Conservation (phyloP, 768 basidiomycete genomes). For the Coprinopsis cinerea region DNA sequence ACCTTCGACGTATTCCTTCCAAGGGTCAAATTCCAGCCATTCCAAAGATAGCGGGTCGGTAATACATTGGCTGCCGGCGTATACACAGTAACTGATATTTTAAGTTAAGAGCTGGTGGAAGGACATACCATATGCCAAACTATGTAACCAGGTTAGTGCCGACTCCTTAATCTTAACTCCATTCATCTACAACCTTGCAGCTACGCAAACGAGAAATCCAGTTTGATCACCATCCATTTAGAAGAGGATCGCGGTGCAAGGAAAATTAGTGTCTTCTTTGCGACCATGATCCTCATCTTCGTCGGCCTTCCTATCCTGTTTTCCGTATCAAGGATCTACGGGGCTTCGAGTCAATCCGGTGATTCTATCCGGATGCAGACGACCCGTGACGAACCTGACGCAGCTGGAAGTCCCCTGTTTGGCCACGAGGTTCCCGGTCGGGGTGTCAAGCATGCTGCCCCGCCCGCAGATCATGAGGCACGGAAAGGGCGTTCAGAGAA, state of each 20-base stretch:
- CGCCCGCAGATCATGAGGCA: too few species aligned
- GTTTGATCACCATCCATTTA: slow-evolving; percentile 29
- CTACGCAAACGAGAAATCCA: slow-evolving; percentile 33
- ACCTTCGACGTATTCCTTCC: slow-evolving; percentile 25
- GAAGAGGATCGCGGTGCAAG: slow-evolving; percentile 27
- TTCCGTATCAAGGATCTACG: slow-evolving; percentile 10
- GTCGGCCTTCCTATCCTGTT: slow-evolving; percentile 20
- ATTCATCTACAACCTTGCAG: slow-evolving; percentile 16
- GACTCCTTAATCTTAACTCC: background rate
- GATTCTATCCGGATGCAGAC: background rate
- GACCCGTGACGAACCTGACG: background rate
- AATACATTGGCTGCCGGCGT: background rate
- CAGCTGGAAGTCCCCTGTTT: too few species aligned
- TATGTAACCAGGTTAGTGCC: slow-evolving; percentile 31
- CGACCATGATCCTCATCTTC: slow-evolving; percentile 23
- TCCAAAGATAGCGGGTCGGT: slow-evolving; percentile 34
- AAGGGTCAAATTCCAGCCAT: slow-evolving; percentile 34
- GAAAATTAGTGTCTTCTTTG: slow-evolving; percentile 19
- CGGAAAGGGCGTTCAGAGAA: too few species aligned
- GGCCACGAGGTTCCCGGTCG: too few species aligned
- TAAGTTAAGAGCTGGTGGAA: slow-evolving; percentile 25
- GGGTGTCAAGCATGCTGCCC: too few species aligned
- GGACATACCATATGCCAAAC: slow-evolving; percentile 35
- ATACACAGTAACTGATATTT: background rate
- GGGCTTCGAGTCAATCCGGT: background rate